Evolutionary conservation across 768 basidiomycete species (phyloP), one percentile per base, ranked within the genome.

Genomic region (Podaxis sp.): DNA sequence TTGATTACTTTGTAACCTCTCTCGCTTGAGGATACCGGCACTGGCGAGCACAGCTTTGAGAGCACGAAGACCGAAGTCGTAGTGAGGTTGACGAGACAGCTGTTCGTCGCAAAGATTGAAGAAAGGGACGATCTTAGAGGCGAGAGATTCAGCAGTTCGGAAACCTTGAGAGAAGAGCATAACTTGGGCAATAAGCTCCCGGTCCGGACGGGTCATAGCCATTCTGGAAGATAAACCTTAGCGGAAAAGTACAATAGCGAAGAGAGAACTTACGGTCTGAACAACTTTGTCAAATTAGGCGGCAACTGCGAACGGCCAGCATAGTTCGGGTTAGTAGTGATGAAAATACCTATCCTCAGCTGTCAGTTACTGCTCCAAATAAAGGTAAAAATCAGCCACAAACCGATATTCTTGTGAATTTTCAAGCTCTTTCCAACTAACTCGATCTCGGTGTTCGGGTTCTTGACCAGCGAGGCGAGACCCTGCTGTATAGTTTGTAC

Each of bases 121-220:
- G 82, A 99, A 99, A 0, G 97, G 97, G 11, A 99, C 97, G 63
- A 99, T 93, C 76, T 99, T 99, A 60, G 94, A 94, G 1, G 97
- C 97, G n/a, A 99, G 84, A 0, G 87, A 90, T 75, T 99, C 97
- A 6, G 97, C 97, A 12, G 95, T 95, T 42, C 97, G 88, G 87
- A 99, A 99, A 65, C 97, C 97, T 79, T 99, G 97, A 19, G 97
- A 99, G 80, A 99, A 99, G 52, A 99, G 80, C 93, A 99, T 95
- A 73, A 99, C 97, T 77, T 99, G 97, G 3, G 97, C 97, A 70
- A 99, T 99, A 53, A 99, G 88, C 74, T 99, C 96, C 64, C 95
- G 89, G 74, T 99, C 97, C 26, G 97, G 97, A 56, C 94, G 88
- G 6, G 97, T 97, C 97, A 99, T 99, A 39, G 97, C 95, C 92